Conservation (phyloP, 1,139 yeast genomes). For the Saccharomyces uvarum region DNA sequence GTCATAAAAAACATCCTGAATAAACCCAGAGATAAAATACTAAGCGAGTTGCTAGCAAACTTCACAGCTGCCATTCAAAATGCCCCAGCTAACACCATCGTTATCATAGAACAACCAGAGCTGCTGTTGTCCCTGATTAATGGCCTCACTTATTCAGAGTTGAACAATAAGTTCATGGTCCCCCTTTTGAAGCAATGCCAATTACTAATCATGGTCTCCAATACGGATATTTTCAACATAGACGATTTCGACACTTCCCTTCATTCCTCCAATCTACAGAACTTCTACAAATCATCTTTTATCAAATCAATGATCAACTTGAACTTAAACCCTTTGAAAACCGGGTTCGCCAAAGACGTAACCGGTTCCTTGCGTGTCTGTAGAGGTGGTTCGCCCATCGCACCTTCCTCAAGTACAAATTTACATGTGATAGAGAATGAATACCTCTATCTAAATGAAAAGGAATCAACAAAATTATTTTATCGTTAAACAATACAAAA, state of each 20-base stretch:
- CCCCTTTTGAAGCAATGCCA: slow-evolving; percentile 25
- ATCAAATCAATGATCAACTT: slow-evolving; percentile 31
- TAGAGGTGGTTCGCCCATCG: slow-evolving; percentile 42
- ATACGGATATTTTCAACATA: slow-evolving; percentile 15
- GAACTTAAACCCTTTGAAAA: slow-evolving; percentile 55
- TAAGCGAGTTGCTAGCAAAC: slow-evolving; percentile 14
- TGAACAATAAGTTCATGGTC: slow-evolving; percentile 21
- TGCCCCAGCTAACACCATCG: slow-evolving; percentile 6
- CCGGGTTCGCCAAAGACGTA: slow-evolving; percentile 78
- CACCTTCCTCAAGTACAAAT: slow-evolving; percentile 12
- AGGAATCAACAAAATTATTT: slow-evolving; percentile 41
- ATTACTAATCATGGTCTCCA: slow-evolving; percentile 21
- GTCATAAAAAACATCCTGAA: slow-evolving; percentile 17
- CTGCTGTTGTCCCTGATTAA: slow-evolving; percentile 22
- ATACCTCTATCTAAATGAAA: slow-evolving; percentile 53
- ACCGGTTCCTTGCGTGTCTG: slow-evolving; percentile 62
- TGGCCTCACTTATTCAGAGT: slow-evolving; percentile 23
- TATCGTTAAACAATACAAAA: slow-evolving; percentile 28
- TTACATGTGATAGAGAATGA: slow-evolving; percentile 48
- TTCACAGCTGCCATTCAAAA: slow-evolving; percentile 10
- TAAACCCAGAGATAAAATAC: slow-evolving; percentile 25
- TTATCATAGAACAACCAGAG: slow-evolving; percentile 31
- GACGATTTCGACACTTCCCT: slow-evolving; percentile 10
- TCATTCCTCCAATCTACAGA: slow-evolving; percentile 11
- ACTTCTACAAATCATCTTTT: slow-evolving; percentile 20